Conservation (phyloP, 225 moss, liverwort and hornwort species). For the Takakia lepidozioides region DNA sequence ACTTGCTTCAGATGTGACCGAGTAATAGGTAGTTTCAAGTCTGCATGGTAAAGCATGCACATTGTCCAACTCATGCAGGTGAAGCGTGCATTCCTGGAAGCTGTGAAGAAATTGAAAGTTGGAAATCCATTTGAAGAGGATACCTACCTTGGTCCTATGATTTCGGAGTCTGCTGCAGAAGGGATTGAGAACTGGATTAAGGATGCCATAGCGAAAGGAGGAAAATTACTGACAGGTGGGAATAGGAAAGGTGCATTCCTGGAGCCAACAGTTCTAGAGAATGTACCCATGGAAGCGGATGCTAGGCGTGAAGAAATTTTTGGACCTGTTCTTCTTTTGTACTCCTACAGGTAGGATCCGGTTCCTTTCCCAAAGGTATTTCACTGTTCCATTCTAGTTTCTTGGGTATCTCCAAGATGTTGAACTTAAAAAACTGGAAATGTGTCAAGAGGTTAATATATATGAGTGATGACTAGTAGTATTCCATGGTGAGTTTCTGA, state of each 20-base stretch:
- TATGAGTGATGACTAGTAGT: too few species aligned
- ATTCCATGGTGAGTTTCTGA: too few species aligned
- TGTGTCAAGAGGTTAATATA: too few species aligned
- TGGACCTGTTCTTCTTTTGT: conserved; percentile 79
- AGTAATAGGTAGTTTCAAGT: too few species aligned
- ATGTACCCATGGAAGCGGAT: conserved; percentile 68
- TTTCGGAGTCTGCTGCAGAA: conserved; percentile 76
- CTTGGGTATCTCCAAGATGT: too few species aligned
- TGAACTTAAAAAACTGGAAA: too few species aligned
- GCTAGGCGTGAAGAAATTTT: conserved; percentile 89
- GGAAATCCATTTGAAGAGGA: conserved; percentile 88
- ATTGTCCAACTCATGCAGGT: too few species aligned
- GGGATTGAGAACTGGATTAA: conserved; percentile 73
- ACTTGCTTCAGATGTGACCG: too few species aligned
- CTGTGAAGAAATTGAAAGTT: conserved; percentile 70
- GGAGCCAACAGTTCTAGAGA: conserved; percentile 64
- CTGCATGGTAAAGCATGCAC: too few species aligned
- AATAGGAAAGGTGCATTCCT: conserved; percentile 52
- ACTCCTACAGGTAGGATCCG: conserved; percentile 77
- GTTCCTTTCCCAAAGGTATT: too few species aligned
- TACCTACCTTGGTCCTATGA: conserved; percentile 87
- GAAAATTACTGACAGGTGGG: conserved; percentile 67
- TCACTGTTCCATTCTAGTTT: too few species aligned
- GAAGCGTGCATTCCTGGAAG: conserved; percentile 49
- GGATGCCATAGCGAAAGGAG: conserved; percentile 74